These are phyloP conservation scores for Colletotrichum horii DNA, from an alignment of 2,329 filamentous ascomycete species.

Conservation along the genomic window DNA sequence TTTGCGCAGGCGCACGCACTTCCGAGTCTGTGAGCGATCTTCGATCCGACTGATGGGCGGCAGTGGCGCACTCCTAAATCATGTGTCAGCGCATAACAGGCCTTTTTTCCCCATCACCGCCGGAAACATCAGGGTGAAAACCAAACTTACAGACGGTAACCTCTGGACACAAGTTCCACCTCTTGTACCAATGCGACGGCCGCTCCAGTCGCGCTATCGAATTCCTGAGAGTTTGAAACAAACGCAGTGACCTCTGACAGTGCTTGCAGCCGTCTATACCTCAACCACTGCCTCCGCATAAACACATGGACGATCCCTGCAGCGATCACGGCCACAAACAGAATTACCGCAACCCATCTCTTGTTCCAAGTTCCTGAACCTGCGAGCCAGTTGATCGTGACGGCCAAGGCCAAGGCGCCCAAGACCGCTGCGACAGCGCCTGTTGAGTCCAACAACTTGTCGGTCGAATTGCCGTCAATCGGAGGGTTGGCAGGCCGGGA, in stretches of 20 bases:
- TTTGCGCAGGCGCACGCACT: slow-evolving; percentile 81
- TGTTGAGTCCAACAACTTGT: slow-evolving; percentile 40
- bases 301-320: slow-evolving; percentile 72
- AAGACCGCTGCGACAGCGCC: slow-evolving; percentile 60
- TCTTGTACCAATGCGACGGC: slow-evolving; percentile 87
- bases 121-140: background rate
- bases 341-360: slow-evolving; percentile 54
- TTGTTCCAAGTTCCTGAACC: slow-evolving; percentile 60
- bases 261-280: slow-evolving; percentile 77
- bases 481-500: slow-evolving; percentile 24
- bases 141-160: slow-evolving; percentile 76
- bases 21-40: slow-evolving; percentile 77
- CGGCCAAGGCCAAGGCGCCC: slow-evolving; percentile 72
- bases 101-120: background rate
- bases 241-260: slow-evolving; percentile 72
- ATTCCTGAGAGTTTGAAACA: slow-evolving; percentile 77
- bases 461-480: slow-evolving; percentile 31
- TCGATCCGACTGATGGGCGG: slow-evolving; percentile 94
- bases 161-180: slow-evolving; percentile 92
- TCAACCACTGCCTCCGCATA: slow-evolving; percentile 80
- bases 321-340: slow-evolving; percentile 55
- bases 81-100: slow-evolving; percentile 10
- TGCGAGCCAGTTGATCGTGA: slow-evolving; percentile 74
- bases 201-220: slow-evolving; percentile 78
- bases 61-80: slow-evolving; percentile 77